Percentiles rank a stretch among this genome's conserved stretches.
These are phyloP conservation scores for Fusarium sp. DNA, from an alignment of 2,329 filamentous ascomycete species.

Conservation along the genomic window DNA sequence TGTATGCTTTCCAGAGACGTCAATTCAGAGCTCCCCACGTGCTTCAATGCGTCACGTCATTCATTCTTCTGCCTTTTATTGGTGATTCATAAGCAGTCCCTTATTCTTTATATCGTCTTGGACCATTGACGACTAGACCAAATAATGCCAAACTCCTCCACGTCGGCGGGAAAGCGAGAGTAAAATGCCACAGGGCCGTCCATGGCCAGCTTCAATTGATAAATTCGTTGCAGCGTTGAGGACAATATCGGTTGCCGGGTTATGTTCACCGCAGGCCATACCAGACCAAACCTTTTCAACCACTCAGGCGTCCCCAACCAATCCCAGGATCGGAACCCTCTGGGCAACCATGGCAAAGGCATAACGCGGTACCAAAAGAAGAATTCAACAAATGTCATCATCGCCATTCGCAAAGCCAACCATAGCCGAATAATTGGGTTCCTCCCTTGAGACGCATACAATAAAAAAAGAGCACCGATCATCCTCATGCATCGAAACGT, in stretches of 20 bases:
- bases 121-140: conserved; percentile 35
- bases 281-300: conserved; percentile 38
- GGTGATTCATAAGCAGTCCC: conserved; percentile 33
- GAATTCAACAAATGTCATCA: conserved; percentile 38
- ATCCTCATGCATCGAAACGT: conserved; percentile 62
- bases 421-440: conserved; percentile 41
- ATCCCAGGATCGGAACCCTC: conserved; percentile 32
- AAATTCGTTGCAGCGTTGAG: conserved; percentile 42
- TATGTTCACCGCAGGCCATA: conserved; percentile 34
- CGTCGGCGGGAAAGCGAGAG: conserved; percentile 40
- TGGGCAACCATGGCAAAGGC: conserved; percentile 37
- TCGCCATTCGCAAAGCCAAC: conserved; percentile 40
- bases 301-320: conserved; percentile 37
- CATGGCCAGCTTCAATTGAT: conserved; percentile 45
- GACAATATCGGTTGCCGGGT: conserved; percentile 37
- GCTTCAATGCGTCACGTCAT: conserved; percentile 27
- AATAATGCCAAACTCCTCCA: conserved; percentile 36
- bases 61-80: conserved; percentile 34
- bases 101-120: conserved; percentile 38
- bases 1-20: conserved; percentile 21
- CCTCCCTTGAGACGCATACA: conserved; percentile 48
- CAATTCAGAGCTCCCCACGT: conserved; percentile 9
- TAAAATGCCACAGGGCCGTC: conserved; percentile 42
- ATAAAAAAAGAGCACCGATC: conserved; percentile 55
- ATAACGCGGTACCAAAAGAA: conserved; percentile 40